Conservation (phyloP, 192 early-diverging fungal species). For the Allomyces arbusculus region DNA sequence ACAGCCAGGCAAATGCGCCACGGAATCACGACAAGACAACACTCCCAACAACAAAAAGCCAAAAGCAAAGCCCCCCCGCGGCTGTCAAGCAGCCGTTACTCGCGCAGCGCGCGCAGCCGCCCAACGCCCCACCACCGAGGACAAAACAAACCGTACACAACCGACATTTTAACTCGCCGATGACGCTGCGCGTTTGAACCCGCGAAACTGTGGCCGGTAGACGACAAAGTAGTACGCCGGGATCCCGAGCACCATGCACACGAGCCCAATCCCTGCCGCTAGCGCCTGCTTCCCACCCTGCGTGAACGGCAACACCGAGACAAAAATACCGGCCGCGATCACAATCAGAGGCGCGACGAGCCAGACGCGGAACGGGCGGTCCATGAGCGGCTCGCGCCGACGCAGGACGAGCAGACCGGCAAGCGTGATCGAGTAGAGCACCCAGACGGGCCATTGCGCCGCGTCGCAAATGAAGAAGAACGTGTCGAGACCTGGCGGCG, state of each 20-base stretch:
- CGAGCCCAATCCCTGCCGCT: slow-evolving; percentile 21
- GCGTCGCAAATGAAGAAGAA: slow-evolving; percentile 40
- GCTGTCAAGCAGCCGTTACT: too few species aligned
- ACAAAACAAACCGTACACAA: too few species aligned
- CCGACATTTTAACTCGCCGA: too few species aligned
- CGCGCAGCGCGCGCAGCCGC: too few species aligned
- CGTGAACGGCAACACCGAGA: slow-evolving; percentile 22
- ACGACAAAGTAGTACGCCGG: slow-evolving; percentile 18
- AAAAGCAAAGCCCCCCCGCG: too few species aligned
- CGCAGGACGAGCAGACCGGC: slow-evolving; percentile 29
- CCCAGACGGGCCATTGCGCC: slow-evolving; percentile 34
- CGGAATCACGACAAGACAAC: too few species aligned
- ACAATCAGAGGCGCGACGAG: slow-evolving; percentile 14
- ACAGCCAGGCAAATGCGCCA: too few species aligned
- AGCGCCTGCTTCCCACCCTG: slow-evolving; percentile 5
- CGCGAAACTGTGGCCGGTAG: not conserved
- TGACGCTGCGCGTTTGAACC: too few species aligned
- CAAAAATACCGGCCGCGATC: slow-evolving; percentile 23
- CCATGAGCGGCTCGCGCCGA: slow-evolving; percentile 13
- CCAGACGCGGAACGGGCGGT: slow-evolving; percentile 25
- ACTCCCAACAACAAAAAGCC: too few species aligned
- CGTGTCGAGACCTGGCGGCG: slow-evolving; percentile 33
- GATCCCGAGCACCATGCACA: slow-evolving; percentile 15
- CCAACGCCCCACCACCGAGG: too few species aligned
- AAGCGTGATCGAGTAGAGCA: slow-evolving; percentile 33